Base-by-base conservation (phyloP, 164 flowering plant species). In the Vitis rupestris region DNA sequence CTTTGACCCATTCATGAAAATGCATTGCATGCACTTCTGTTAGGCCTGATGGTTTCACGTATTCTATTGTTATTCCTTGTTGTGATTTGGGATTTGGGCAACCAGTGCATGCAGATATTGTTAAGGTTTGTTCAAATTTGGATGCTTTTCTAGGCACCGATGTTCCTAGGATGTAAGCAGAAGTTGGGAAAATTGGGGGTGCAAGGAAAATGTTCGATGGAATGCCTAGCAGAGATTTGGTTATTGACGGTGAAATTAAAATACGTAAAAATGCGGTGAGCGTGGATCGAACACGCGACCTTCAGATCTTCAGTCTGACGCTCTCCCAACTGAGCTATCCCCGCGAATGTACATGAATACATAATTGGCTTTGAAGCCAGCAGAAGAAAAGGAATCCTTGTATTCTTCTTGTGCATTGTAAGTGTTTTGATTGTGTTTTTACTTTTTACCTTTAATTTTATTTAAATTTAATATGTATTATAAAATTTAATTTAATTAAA, bases 211-310 rank as follows among this genome's bases (percentile, higher is more conserved):
- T 71, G 54, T 78, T 78, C 57, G 78, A 72, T 72, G 78, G 50
- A 57, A 78, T 75, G 78, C 64, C 69, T 72, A 6, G 52, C 3
- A 78, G 78, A 72, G 81, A 78, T 69, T 64, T 65, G 65, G 74
- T 72, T 1, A 63, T 23, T 23, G 27, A 23, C 27, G 27, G 27
- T n/a, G n/a, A n/a, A n/a, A n/a, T n/a, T n/a, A 23, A 23, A 23
- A 23, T 2, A 23, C 27, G 2, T 37, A 11, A 66, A 50, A 72
- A 61, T 85, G 87, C 85, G 88, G 88, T 86, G 87, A 84, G 74
- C 82, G 88, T 86, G 87, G 87, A 86, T 86, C 90, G 90, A 86
- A 86, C 88, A 86, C 88, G 86, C 75, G 87, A 83, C 89, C 89
- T 85, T 83, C 85, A 83, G 81, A 77, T 79, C 82, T 82, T 79